Percentiles rank a stretch among this genome's conserved stretches.
Conservation (phyloP, 768 basidiomycete species). For the Leccinum uliginosum region DNA sequence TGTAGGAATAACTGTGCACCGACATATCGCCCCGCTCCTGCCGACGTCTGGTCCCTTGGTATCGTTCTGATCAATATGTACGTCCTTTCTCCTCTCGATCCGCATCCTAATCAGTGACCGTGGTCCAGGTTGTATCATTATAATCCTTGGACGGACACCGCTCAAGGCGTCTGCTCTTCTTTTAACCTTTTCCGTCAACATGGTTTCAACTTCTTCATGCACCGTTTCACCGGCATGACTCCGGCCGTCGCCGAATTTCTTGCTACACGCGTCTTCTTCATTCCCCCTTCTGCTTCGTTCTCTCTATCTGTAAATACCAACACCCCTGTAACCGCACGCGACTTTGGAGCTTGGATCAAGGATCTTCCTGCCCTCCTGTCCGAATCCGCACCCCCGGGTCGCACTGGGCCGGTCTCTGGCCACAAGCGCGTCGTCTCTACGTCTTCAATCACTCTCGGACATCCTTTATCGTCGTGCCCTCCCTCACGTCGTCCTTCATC, state of each 20-base stretch:
- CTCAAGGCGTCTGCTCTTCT: slow-evolving; percentile 71
- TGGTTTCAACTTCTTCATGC: slow-evolving; percentile 83
- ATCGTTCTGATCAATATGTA: slow-evolving; percentile 99
- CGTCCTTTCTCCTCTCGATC: slow-evolving; percentile 22
- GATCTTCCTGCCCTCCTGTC: slow-evolving; percentile 73
- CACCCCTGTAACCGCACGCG: slow-evolving; percentile 58
- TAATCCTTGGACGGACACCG: slow-evolving; percentile 97
- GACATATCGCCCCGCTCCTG: slow-evolving; percentile 89
- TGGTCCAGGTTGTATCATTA: slow-evolving; percentile 83
- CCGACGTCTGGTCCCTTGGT: slow-evolving; percentile 98
- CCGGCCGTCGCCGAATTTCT: slow-evolving; percentile 82
- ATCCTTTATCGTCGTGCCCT: slow-evolving; percentile 60
- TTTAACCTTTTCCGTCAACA: slow-evolving; percentile 78
- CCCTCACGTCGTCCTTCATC: slow-evolving; percentile 70
- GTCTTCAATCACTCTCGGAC: slow-evolving; percentile 55
- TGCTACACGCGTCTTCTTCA: slow-evolving; percentile 77
- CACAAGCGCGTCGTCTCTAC: slow-evolving; percentile 59
- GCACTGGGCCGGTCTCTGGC: slow-evolving; percentile 34
- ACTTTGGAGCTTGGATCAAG: slow-evolving; percentile 84
- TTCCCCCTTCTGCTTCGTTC: slow-evolving; percentile 52
- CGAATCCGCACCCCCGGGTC: slow-evolving; percentile 26
- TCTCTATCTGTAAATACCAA: slow-evolving; percentile 24
- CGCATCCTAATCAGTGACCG: background rate
- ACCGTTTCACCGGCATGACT: slow-evolving; percentile 89
- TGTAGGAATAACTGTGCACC: slow-evolving; percentile 97